Evolutionary conservation across 177 flowering plant species (phyloP), one percentile per base, ranked within the genome.

Genomic region (Vitis hybrid): DNA sequence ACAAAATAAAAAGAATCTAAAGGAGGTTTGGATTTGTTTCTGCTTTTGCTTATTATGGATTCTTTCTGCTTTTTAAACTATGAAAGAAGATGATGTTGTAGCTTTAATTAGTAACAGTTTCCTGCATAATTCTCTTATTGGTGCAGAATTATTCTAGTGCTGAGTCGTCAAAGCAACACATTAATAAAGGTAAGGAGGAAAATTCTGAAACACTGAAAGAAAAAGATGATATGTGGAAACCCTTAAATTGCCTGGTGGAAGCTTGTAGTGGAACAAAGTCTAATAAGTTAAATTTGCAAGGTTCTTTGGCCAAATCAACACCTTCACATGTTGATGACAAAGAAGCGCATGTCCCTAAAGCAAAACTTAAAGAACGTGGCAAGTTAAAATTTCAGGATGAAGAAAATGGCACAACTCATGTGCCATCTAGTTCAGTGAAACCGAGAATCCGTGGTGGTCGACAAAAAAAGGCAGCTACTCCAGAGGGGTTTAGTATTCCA

Each of bases 1-100:
- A 56, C 84, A 80, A 75, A 74, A 69, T 73, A 80, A 65, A 65
- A 80, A 77, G 77, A 85, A 86, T 88, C 91, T 84, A 82, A 81
- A 64, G 72, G 62, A 67, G 70, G 64, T 45, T 4, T 62, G 51
- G 67, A 31, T 48, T n/a, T 18, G 15, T 2, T 61, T 61, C 45
- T 14, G 29, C 51, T 59, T 51, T 13, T 53, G 60, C 55, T 65
- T 69, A 11, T 11, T 51, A 20, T 11, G 15, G 19, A 22, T 18
- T 33, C 18, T 3, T 6, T 61, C 13, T 16, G 10, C 39, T 11
- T 49, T 18, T 39, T 33, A 31, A 62, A 10, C 26, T 22, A 5
- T 62, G 33, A 26, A 18, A 59, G 14, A 10, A 15, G 49, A 10
- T 52, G 8, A 9, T 55, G 55, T n/a, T 18, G n/a, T 12, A 66